Base-by-base conservation (phyloP, 352 stramenopile species). In the Blastocystis sp. region DNA sequence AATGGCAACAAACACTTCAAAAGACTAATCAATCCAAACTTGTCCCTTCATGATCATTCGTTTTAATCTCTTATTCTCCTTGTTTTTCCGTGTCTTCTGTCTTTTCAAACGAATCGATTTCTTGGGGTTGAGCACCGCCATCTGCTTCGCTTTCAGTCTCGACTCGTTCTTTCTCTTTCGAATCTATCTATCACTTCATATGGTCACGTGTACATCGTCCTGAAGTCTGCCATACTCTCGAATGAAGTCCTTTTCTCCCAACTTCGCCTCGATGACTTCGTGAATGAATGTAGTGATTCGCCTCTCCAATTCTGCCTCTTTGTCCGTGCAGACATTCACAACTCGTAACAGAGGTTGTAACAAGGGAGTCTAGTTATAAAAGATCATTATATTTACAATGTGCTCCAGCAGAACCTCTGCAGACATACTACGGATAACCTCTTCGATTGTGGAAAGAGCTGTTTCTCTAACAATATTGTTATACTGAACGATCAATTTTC, bases 1-100 rank as follows among this genome's bases (percentile, higher is more conserved):
- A 15, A 34, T 53, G 18, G 45, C 29, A 62, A 80, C 70, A 80
- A 80, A 80, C 13, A 64, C 20, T 15, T 9, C 0, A 63, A 59
- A 66, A 39, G 54, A 80, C 55, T n/a, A 80, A 41, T 62, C 41
- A 9, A 63, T 15, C 4, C 70, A 47, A n/a, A 66, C 47, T 55
- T 66, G 73, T 84, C 73, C 73, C 26, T 84, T 84, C 73, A 68
- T 84, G n/a, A 54, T 39, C 73, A 84, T 84, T 45, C 39, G 26
- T 47, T 84, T 84, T 68, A 50, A 23, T 4, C 73, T 5, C 34
- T 84, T 84, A 29, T 47, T 66, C 73, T 84, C 73, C 3, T 64
- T 63, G 29, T 53, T 84, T 1, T 47, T 66, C 47, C 34, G 37
- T 23, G 68, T 84, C 18, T 61, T 59, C 20, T 68, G 13, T 29